A percentile compares a stretch with the other conserved stretches of the same genome.
Evolutionary conservation across 1,284 basidiomycete genomes (phyloP).

Genomic region (Takashimella tepidaria): DNA sequence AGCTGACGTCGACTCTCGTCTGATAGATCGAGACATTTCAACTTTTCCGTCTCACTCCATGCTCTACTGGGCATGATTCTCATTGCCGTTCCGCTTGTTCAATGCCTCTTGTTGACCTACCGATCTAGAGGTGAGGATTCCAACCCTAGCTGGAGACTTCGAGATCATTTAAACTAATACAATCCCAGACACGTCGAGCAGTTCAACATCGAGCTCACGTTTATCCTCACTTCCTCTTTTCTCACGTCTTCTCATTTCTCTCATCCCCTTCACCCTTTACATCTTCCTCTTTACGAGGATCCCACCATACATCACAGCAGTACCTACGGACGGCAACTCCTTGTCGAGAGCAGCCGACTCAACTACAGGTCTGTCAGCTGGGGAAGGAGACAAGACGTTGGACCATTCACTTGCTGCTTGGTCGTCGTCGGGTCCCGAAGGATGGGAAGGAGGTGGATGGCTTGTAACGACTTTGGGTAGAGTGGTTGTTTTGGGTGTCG

Average conservation of each 20-base stretch:
- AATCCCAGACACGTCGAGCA: conserved; percentile 16
- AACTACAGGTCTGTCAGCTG: neutral
- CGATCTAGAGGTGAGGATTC: conserved; percentile 40
- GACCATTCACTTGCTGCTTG: conserved; percentile 25
- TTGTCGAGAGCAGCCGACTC: too few species aligned
- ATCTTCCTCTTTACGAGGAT: conserved; percentile 46
- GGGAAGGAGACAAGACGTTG: conserved; percentile 4
- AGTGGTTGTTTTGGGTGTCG: conserved; percentile 44
- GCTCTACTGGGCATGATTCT: conserved; percentile 41
- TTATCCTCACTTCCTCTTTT: conserved; percentile 24
- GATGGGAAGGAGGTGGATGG: conserved; percentile 43
- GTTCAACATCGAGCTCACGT: conserved; percentile 15
- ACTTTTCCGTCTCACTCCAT: conserved; percentile 45
- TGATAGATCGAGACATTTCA: conserved; percentile 41
- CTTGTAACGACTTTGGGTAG: conserved; percentile 42
- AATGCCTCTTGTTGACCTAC: conserved; percentile 46
- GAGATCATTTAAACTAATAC: too few species aligned
- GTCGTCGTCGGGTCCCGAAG: conserved; percentile 32
- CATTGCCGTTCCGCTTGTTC: conserved; percentile 42
- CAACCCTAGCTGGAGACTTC: too few species aligned
- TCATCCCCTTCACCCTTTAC: conserved; percentile 45
- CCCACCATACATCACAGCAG: conserved; percentile 43
- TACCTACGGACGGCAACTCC: too few species aligned
- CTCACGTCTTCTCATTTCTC: conserved; percentile 36
- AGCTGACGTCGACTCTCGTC: too few species aligned